A percentile compares a stretch with the other conserved stretches of the same genome.
These are phyloP conservation scores for Obelidium mucronatum DNA, from an alignment of 192 early-diverging fungal species.

Conservation along the genomic window DNA sequence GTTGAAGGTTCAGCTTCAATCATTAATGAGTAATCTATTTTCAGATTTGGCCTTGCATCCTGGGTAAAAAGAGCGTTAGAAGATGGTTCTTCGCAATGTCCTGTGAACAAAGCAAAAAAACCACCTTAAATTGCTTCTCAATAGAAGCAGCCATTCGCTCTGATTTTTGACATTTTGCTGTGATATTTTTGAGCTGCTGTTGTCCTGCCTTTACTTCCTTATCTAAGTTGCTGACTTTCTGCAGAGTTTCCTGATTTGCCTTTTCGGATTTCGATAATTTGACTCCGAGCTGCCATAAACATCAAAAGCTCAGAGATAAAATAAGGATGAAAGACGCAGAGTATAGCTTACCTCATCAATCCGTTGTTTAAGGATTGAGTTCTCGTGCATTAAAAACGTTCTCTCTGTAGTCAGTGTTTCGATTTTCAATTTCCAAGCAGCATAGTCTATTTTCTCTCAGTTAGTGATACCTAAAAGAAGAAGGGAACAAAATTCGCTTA, in stretches of 20 bases:
- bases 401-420: constrained; percentile 55
- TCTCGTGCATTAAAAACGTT: constrained; percentile 52
- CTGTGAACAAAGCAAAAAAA: too few relatives aligned
- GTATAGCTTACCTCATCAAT: constrained; percentile 29
- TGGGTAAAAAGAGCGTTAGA: constrained; percentile 7
- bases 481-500: too few relatives aligned
- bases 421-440: constrained; percentile 57
- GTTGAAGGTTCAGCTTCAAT: constrained; percentile 49
- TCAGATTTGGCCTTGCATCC: constrained; percentile 55
- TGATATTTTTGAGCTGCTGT: constrained; percentile 33
- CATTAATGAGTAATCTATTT: constrained; percentile 53
- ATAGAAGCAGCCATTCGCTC: constrained; percentile 52
- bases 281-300: constrained; percentile 16
- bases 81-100: neutral
- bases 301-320: neutral
- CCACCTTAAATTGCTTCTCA: constrained; percentile 53
- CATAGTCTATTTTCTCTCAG: constrained; percentile 37
- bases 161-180: constrained; percentile 28
- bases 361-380: constrained; percentile 34
- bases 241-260: constrained; percentile 2
- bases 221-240: constrained; percentile 15
- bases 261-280: constrained; percentile 32
- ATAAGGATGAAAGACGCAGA: constrained; percentile 2
- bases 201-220: constrained; percentile 22
- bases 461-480: neutral